Evolutionary conservation across 2,329 filamentous ascomycete genomes (phyloP).

Genomic region (Colletotrichum sublineola): DNA sequence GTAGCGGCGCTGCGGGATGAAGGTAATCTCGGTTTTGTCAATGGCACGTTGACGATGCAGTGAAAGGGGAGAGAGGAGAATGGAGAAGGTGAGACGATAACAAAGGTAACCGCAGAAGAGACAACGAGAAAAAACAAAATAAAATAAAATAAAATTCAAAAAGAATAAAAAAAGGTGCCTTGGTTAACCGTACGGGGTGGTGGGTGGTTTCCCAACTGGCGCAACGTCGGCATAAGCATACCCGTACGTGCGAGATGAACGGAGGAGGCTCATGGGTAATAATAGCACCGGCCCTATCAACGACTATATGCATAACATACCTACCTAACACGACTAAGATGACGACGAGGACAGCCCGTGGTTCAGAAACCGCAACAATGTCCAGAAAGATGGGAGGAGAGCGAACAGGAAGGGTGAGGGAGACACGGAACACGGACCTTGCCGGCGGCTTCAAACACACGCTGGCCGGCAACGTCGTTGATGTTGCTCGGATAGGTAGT

Average conservation of each 20-base stretch:
- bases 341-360: not conserved
- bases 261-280: not conserved
- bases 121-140: not conserved
- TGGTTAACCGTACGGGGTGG: not conserved
- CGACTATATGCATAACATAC: not conserved
- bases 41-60: too few relatives aligned
- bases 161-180: not conserved
- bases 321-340: not conserved
- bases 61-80: not conserved
- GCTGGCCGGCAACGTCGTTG: not conserved
- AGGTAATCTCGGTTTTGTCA: not conserved
- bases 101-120: too few relatives aligned
- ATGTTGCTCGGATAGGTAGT: not conserved
- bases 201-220: not conserved
- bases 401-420: not conserved
- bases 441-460: constrained; percentile 12
- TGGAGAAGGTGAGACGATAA: not conserved
- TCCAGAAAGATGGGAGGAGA: not conserved
- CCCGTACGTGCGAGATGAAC: not conserved
- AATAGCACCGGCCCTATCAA: not conserved
- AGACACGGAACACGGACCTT: not conserved
- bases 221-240: not conserved
- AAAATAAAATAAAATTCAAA: not conserved
- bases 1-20: not conserved
- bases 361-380: not conserved